A percentile compares a stretch with the other conserved stretches of the same genome.
phyloP scores from a whole-genome alignment of 768 basidiomycete genomes.

The Agrocybe chaxingu region DNA sequence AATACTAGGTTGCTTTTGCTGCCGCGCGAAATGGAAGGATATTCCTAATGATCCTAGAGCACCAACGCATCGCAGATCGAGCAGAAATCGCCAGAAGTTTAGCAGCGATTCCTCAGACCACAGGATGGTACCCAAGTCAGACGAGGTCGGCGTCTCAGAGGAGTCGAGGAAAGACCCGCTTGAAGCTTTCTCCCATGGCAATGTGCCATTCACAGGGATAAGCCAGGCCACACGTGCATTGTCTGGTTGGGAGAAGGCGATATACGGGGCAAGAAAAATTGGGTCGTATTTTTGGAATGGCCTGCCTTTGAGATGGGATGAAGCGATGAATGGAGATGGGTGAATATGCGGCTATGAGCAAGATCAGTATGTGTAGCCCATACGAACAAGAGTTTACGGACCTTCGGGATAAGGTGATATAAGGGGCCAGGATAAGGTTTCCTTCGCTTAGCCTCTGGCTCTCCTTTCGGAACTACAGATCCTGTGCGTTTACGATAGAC shows the following conservation, averaged over 20 bases:
- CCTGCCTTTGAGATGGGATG: conserved; percentile 18
- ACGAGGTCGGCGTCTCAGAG: conserved; percentile 18
- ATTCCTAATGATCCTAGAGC: conserved; percentile 45
- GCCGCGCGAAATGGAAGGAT: conserved; percentile 38
- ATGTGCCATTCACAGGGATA: conserved; percentile 50
- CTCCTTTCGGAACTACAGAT: not conserved
- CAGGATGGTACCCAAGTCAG: conserved; percentile 24
- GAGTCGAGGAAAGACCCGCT: conserved; percentile 36
- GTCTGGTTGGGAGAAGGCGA: conserved; percentile 22
- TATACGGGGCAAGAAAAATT: conserved; percentile 33
- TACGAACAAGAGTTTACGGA: conserved; percentile 18
- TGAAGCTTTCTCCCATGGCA: conserved; percentile 47
- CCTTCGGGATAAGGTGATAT: conserved; percentile 41
- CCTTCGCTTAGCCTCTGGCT: conserved; percentile 25
- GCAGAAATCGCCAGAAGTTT: conserved; percentile 50
- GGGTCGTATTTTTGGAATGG: conserved; percentile 34
- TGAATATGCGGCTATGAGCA: conserved; percentile 33
- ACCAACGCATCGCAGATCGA: conserved; percentile 31
- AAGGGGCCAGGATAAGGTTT: conserved; percentile 34
- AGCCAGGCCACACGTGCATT: conserved; percentile 52
- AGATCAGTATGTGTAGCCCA: conserved; percentile 15
- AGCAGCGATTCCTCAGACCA: conserved; percentile 45
- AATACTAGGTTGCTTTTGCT: not conserved
- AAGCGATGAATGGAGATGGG: conserved; percentile 21
- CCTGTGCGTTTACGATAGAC: not conserved